These are phyloP conservation scores for Leccinellum luteum DNA, from an alignment of 768 basidiomycete genomes.

Conservation along the genomic window DNA sequence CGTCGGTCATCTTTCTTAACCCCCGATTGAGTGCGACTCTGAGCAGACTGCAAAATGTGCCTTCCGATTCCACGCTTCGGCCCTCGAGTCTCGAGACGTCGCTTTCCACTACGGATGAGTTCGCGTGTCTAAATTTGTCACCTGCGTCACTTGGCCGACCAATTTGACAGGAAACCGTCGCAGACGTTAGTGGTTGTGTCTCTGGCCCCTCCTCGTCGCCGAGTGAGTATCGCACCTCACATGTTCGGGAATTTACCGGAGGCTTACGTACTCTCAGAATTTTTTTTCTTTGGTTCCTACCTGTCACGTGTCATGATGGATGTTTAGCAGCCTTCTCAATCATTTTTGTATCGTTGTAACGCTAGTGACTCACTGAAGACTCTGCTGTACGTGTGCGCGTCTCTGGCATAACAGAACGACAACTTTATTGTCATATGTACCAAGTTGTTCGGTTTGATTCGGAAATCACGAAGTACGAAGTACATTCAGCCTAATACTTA, in stretches of 20 bases:
- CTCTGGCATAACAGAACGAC: background rate
- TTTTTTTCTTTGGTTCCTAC: background rate
- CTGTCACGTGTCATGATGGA: background rate
- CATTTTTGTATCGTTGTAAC: background rate
- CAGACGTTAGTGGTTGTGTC: background rate
- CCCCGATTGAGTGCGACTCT: background rate
- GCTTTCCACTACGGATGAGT: background rate
- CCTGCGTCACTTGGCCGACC: background rate
- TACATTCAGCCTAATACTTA: background rate
- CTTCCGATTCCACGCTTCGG: too few relatives aligned
- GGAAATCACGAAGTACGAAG: slow-evolving; percentile 16
- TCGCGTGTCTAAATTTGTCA: background rate
- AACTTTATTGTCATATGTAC: slow-evolving; percentile 1
- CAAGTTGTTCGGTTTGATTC: background rate
- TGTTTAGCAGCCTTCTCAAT: background rate
- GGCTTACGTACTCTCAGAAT: slow-evolving; percentile 13
- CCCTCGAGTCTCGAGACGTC: background rate
- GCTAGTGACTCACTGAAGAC: background rate
- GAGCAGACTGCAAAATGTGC: too few relatives aligned
- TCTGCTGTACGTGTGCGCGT: background rate
- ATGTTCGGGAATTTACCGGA: slow-evolving; percentile 1
- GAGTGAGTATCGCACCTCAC: background rate
- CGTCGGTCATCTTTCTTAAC: slow-evolving; percentile 11
- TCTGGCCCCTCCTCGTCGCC: background rate
- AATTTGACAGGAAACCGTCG: background rate